Evolutionary conservation across 1,139 yeast species (phyloP).

Genomic region (Debaryomyces sp.): DNA sequence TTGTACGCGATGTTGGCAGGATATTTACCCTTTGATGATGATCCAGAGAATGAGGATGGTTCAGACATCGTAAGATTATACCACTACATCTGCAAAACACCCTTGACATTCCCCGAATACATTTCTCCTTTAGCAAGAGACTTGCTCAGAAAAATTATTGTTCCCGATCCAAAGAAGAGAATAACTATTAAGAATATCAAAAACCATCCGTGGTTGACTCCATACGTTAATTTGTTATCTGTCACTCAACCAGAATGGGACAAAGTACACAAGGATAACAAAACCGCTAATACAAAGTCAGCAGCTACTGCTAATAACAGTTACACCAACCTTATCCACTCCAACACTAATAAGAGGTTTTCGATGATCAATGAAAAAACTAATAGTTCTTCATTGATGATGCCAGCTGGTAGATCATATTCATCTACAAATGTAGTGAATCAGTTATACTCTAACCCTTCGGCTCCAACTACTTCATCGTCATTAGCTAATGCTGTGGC

Average conservation of each 20-base stretch:
- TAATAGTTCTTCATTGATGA: slow-evolving; percentile 37
- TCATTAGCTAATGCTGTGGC: slow-evolving; percentile 52
- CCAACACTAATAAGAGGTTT: slow-evolving; percentile 36
- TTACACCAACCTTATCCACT: slow-evolving; percentile 8
- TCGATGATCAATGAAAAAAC: slow-evolving; percentile 51
- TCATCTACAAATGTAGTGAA: slow-evolving; percentile 41
- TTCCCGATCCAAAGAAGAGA: slow-evolving; percentile 83
- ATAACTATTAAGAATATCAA: slow-evolving; percentile 69
- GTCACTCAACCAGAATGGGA: slow-evolving; percentile 94
- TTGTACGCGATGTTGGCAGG: slow-evolving; percentile 97
- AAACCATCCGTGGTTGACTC: slow-evolving; percentile 84
- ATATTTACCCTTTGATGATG: slow-evolving; percentile 96
- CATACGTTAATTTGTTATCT: slow-evolving; percentile 78
- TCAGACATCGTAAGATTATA: slow-evolving; percentile 89
- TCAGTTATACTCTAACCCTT: slow-evolving; percentile 52
- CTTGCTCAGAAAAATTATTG: slow-evolving; percentile 78
- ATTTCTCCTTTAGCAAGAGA: slow-evolving; percentile 92
- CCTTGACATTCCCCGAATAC: slow-evolving; percentile 94
- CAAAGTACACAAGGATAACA: slow-evolving; percentile 44
- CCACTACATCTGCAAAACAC: slow-evolving; percentile 87
- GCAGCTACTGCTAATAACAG: slow-evolving; percentile 13
- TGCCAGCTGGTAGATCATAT: slow-evolving; percentile 42
- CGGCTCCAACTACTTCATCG: slow-evolving; percentile 60
- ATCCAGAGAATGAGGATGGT: slow-evolving; percentile 95
- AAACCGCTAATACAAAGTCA: slow-evolving; percentile 15